Conservation (phyloP, 1,284 basidiomycete genomes). For the Veloboletus limbatus region DNA sequence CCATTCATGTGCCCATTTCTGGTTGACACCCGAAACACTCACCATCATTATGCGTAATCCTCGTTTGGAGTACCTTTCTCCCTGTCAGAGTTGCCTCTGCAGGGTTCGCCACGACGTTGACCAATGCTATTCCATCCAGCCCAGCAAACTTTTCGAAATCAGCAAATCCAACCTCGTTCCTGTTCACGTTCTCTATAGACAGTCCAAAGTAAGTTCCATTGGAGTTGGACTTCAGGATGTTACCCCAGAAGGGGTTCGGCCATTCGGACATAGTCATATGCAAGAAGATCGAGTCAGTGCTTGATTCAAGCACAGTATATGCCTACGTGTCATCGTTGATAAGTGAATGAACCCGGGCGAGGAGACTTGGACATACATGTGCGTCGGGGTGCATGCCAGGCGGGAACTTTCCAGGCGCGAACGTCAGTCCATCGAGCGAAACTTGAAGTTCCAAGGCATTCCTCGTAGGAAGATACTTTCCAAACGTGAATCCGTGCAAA, state of each 20-base stretch:
- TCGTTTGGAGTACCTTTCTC: conserved; percentile 76
- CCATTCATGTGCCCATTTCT: neutral
- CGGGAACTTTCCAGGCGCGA: conserved; percentile 87
- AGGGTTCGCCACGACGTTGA: conserved; percentile 88
- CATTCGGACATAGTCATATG: conserved; percentile 90
- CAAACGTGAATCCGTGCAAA: conserved; percentile 1
- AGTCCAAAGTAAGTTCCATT: conserved; percentile 96
- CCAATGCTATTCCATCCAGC: conserved; percentile 91
- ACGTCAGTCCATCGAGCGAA: conserved; percentile 85
- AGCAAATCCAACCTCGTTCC: conserved; percentile 83
- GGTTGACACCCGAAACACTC: conserved; percentile 17
- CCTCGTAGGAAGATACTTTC: conserved; percentile 56
- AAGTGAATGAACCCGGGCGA: neutral
- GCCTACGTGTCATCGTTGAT: conserved; percentile 46
- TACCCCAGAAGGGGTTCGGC: conserved; percentile 80
- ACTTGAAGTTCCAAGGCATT: conserved; percentile 81
- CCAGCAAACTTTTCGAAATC: conserved; percentile 99
- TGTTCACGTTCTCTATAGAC: conserved; percentile 86
- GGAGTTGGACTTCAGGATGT: conserved; percentile 94
- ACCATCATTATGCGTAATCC: conserved; percentile 98
- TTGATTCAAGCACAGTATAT: conserved; percentile 94
- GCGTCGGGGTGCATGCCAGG: conserved; percentile 86
- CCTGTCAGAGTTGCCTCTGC: conserved; percentile 72
- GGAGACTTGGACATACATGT: conserved; percentile 52
- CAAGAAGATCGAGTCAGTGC: conserved; percentile 89